Conservation (phyloP, 208 protist species). For the Kentomonas sorsogonicus region DNA sequence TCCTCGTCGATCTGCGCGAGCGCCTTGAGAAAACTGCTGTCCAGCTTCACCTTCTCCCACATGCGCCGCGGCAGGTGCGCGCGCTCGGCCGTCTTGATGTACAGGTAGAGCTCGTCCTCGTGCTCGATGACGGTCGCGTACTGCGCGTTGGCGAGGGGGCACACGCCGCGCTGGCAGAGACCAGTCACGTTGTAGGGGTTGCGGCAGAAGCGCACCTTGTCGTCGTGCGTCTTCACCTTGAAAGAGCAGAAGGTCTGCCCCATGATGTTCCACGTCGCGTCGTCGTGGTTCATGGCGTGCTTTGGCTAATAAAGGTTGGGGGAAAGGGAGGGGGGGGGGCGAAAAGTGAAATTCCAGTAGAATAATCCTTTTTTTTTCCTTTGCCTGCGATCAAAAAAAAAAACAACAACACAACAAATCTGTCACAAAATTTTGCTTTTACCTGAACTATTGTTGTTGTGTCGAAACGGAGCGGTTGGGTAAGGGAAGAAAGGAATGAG, state of each 20-base stretch:
- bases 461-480: too few relatives aligned
- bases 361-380: neutral
- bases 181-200: conserved; percentile 99
- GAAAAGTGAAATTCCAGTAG: neutral
- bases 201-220: conserved; percentile 96
- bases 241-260: conserved; percentile 91
- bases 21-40: conserved; percentile 94
- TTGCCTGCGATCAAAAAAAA: conserved; percentile 5
- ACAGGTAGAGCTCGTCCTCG: conserved; percentile 95
- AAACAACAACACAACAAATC: conserved; percentile 8
- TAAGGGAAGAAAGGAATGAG: too few relatives aligned
- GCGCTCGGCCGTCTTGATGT: conserved; percentile 98
- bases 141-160: conserved; percentile 97
- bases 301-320: neutral
- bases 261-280: conserved; percentile 92
- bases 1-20: conserved; percentile 95
- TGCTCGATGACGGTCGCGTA: conserved; percentile 98
- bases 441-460: too few relatives aligned
- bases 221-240: conserved; percentile 89
- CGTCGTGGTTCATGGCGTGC: conserved; percentile 92
- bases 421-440: conserved; percentile 4
- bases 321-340: neutral
- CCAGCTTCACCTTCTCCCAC: conserved; percentile 98
- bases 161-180: conserved; percentile 95
- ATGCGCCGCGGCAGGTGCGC: conserved; percentile 96